Percentiles rank a stretch among this genome's conserved stretches.
Evolutionary conservation across 257 asterid genomes (phyloP).

Genomic region (Pogostemon cablin): DNA sequence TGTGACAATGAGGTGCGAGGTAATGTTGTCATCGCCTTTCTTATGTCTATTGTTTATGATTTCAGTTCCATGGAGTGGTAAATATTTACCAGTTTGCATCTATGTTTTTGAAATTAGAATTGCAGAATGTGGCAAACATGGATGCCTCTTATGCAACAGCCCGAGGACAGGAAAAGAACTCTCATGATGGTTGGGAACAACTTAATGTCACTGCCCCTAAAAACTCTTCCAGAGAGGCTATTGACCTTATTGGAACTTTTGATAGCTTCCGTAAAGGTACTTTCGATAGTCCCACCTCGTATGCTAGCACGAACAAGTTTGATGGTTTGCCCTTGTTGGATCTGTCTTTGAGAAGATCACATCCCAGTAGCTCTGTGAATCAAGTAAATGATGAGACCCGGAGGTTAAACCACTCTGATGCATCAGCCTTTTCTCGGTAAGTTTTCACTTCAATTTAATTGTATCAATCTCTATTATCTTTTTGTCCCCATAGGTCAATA

Average conservation of each 20-base stretch:
- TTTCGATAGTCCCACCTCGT: slow-evolving; percentile 43
- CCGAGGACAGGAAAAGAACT: slow-evolving; percentile 40
- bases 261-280: slow-evolving; percentile 54
- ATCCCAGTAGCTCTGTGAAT: slow-evolving; percentile 67
- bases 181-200: slow-evolving; percentile 38
- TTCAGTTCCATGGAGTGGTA: slow-evolving; percentile 17
- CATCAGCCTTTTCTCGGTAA: slow-evolving; percentile 93
- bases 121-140: slow-evolving; percentile 33
- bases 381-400: slow-evolving; percentile 63
- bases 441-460: slow-evolving; percentile 30
- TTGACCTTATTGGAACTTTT: slow-evolving; percentile 83
- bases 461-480: background rate
- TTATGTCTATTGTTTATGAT: background rate
- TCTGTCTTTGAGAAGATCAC: slow-evolving; percentile 78
- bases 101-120: slow-evolving; percentile 37
- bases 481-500: background rate
- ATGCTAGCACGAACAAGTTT: slow-evolving; percentile 48
- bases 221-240: slow-evolving; percentile 60
- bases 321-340: slow-evolving; percentile 60
- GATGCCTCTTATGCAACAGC: slow-evolving; percentile 31
- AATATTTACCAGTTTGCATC: slow-evolving; percentile 15
- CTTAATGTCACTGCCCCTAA: slow-evolving; percentile 27
- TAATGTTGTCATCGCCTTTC: slow-evolving; percentile 27
- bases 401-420: slow-evolving; percentile 75
- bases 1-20: slow-evolving; percentile 37